phyloP scores from a whole-genome alignment of 2,329 filamentous ascomycete genomes.

The Trichoderma sp. region DNA sequence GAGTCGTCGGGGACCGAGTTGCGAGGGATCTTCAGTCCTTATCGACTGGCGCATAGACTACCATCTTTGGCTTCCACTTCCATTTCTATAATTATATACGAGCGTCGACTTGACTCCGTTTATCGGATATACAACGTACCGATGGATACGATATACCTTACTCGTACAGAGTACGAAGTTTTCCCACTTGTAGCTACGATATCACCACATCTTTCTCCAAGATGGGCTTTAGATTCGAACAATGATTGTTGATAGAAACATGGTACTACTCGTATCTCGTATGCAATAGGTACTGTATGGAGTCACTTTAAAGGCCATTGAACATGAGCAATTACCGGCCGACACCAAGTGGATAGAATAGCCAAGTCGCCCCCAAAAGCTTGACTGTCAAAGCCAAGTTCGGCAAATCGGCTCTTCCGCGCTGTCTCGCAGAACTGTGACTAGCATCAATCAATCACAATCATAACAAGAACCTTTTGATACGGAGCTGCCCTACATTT shows the following conservation, averaged over 20 bases:
- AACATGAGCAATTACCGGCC: background rate
- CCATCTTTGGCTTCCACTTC: background rate
- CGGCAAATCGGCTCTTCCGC: constrained; percentile 16
- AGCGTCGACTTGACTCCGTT: background rate
- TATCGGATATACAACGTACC: background rate
- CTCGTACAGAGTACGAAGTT: background rate
- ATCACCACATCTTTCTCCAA: background rate
- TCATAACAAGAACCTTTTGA: background rate
- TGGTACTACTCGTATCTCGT: background rate
- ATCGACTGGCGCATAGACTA: background rate
- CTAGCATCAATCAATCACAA: background rate
- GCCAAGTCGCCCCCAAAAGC: background rate
- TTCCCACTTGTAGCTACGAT: background rate
- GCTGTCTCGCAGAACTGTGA: background rate
- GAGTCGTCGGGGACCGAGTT: background rate
- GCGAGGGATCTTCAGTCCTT: background rate
- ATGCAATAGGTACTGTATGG: background rate
- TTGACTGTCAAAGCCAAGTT: background rate
- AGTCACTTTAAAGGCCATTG: background rate
- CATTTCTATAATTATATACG: background rate
- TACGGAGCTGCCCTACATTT: background rate
- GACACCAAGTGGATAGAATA: background rate
- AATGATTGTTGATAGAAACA: background rate
- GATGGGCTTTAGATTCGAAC: background rate
- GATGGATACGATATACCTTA: background rate